Base-by-base conservation (phyloP, 208 protist genomes). In the Trichomonas gallinae region DNA sequence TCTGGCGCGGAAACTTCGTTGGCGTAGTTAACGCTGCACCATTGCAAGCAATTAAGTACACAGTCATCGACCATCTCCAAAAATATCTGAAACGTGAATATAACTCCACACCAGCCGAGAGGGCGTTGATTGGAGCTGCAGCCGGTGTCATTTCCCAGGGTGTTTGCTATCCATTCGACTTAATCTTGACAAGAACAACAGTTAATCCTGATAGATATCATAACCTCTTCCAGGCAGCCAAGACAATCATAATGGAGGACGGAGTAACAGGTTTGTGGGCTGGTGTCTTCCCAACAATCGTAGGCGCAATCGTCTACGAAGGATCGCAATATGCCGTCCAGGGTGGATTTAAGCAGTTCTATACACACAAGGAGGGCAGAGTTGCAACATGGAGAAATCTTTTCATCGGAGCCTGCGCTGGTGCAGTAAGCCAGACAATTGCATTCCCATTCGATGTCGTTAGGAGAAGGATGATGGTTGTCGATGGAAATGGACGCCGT, bases 391-490 rank as follows among this genome's bases (percentile, higher is more conserved):
- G 42, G 40, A 34, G 15, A 9, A 93, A 48, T 15, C 45, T 42
- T 42, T 44, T 93, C 44, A 93, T 93, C 26, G 93, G 93, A 46
- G 93, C 93, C 10, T 81, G 46, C 26, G 46, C 93, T 83, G 93
- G 93, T 42, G 34, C 63, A n/a, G 31, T 96, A 36, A 46, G 40
- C 36, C 93, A 96, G 63, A 81, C 38, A 45, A 38, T 96, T 26
- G 63, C 49, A 63, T 96, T 81, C 36, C 93, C 93, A 81, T 96
- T 96, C 46, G 93, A 96, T 45, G 51, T 81, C 21, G 26, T 96
- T 2, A 21, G 93, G 1, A 96, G 40, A 49, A 44, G 46, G 9
- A 23, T 51, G 40, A 63, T 82, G 51, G 9, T 96, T 44, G 46
- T 34, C 40, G 93, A 81, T 34, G 46, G 3, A 23, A 83, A 96